A percentile compares a stretch with the other conserved stretches of the same genome.
Conservation (phyloP, 2,329 filamentous ascomycete species). For the Ophiostoma tasmaniense region DNA sequence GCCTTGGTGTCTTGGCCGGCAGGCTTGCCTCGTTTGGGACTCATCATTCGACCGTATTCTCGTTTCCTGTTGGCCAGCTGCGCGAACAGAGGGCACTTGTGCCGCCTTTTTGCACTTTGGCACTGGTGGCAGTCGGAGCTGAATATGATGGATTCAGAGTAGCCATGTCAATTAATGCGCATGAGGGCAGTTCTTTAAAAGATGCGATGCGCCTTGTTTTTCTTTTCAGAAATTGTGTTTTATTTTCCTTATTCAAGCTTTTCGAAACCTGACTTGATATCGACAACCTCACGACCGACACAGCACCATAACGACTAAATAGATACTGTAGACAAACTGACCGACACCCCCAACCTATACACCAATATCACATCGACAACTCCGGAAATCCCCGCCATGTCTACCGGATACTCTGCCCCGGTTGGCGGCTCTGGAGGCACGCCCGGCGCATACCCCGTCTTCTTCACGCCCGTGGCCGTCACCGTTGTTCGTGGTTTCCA, state of each 20-base stretch:
- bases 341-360: neutral
- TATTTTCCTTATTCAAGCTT: neutral
- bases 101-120: neutral
- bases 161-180: too few species aligned
- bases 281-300: neutral
- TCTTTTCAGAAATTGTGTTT: neutral
- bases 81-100: neutral
- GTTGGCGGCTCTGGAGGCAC: slow-evolving; percentile 14
- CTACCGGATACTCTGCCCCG: slow-evolving; percentile 14
- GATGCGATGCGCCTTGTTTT: neutral
- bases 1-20: slow-evolving; percentile 2
- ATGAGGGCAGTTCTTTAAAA: neutral
- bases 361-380: neutral
- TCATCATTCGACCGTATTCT: neutral
- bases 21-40: neutral
- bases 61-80: neutral
- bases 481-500: slow-evolving; percentile 25
- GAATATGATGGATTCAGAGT: neutral
- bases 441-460: slow-evolving; percentile 22
- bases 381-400: neutral
- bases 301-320: neutral
- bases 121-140: neutral
- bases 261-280: neutral
- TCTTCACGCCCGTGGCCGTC: slow-evolving; percentile 24
- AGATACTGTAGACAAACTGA: neutral